phyloP scores from a whole-genome alignment of 129 eudicot species.

The Sambucus nigra region DNA sequence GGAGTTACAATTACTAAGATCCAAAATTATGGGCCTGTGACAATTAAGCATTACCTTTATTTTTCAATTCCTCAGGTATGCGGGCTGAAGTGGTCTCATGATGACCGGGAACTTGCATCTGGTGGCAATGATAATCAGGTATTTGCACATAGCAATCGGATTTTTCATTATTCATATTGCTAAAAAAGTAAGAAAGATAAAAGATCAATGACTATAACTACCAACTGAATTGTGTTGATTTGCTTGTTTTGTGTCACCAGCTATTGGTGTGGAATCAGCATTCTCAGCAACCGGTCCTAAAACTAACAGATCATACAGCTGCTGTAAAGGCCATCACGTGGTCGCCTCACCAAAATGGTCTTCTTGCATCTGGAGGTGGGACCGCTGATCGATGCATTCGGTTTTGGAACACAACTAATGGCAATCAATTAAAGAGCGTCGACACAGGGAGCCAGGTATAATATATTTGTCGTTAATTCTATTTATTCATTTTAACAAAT shows the following conservation, averaged over 20 bases:
- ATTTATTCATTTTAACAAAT: neutral
- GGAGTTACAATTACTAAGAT: neutral
- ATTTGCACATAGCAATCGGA: neutral
- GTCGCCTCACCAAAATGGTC: conserved; percentile 90
- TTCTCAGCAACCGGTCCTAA: conserved; percentile 58
- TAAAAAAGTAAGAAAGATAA: too few species aligned
- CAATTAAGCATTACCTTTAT: neutral
- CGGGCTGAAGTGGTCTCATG: conserved; percentile 99
- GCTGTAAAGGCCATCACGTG: conserved; percentile 95
- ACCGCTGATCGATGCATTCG: conserved; percentile 97
- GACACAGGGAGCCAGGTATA: conserved; percentile 94
- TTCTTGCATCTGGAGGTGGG: conserved; percentile 95
- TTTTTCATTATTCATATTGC: neutral
- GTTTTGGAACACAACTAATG: conserved; percentile 88
- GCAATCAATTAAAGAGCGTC: conserved; percentile 68
- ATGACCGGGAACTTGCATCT: conserved; percentile 95
- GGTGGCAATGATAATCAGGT: conserved; percentile 99
- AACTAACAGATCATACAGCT: conserved; percentile 84
- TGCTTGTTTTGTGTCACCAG: conserved; percentile 17
- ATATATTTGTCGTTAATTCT: neutral
- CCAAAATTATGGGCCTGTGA: neutral
- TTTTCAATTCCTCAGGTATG: conserved; percentile 50
- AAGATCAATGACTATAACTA: too few species aligned
- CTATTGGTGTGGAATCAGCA: conserved; percentile 94
- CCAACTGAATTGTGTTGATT: neutral